Conservation (phyloP, 371 early-diverging fungal genomes). For the Capillidium heterosporum region DNA sequence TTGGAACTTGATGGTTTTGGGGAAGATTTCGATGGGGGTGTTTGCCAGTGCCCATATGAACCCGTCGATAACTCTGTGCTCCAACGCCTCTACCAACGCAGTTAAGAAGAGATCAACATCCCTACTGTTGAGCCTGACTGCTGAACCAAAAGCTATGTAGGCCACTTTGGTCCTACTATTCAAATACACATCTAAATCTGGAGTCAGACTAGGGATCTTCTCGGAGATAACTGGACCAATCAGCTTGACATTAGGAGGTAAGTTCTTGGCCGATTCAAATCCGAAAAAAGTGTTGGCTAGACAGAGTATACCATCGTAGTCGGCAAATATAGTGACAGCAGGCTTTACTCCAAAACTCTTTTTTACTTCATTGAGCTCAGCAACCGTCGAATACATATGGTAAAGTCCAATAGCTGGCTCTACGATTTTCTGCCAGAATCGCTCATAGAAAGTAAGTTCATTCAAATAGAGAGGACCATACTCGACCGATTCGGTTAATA, state of each 20-base stretch:
- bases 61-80: neutral
- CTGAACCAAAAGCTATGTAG: neutral
- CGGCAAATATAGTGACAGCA: neutral
- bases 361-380: neutral
- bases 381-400: neutral
- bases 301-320: neutral
- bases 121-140: neutral
- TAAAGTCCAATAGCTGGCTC: neutral
- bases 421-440: neutral
- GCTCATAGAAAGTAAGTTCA: neutral
- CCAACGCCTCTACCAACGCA: neutral
- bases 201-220: neutral
- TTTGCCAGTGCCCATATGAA: neutral
- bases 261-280: neutral
- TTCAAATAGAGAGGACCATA: neutral
- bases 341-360: neutral
- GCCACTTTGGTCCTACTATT: neutral
- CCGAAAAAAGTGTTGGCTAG: constrained; percentile 2
- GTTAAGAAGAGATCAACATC: neutral
- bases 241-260: neutral
- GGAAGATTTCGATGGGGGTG: neutral
- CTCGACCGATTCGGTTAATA: neutral
- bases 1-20: neutral
- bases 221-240: neutral
- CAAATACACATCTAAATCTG: neutral